A percentile compares a stretch with the other conserved stretches of the same genome.
Conservation (phyloP, 306 rosid species). For the Prunus mira region DNA sequence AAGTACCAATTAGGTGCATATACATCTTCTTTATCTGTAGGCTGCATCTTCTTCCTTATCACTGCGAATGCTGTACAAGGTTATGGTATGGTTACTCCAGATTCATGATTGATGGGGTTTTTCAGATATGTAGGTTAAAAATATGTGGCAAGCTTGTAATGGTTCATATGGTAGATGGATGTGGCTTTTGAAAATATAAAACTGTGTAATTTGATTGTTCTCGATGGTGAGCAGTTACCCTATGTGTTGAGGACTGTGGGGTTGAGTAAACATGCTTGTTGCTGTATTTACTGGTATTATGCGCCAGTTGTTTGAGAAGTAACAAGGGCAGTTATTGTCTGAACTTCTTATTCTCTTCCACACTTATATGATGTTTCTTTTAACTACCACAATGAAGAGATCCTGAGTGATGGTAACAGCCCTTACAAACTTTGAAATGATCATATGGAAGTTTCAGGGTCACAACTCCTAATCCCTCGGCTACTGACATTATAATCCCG, state of each 20-base stretch:
- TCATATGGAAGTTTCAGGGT: slow-evolving; percentile 42
- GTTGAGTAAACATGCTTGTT: slow-evolving; percentile 25
- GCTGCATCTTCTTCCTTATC: slow-evolving; percentile 24
- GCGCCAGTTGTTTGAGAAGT: slow-evolving; percentile 33
- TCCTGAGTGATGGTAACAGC: slow-evolving; percentile 45
- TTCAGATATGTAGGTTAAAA: slow-evolving; percentile 18
- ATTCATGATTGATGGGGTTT: slow-evolving; percentile 14
- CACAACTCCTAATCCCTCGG: slow-evolving; percentile 33
- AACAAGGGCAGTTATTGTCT: slow-evolving; percentile 36
- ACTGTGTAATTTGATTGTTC: slow-evolving; percentile 15
- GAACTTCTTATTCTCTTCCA: slow-evolving; percentile 33
- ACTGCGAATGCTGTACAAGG: slow-evolving; percentile 9
- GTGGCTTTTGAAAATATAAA: slow-evolving; percentile 26
- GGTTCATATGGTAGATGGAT: slow-evolving; percentile 23
- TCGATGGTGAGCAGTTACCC: slow-evolving; percentile 1
- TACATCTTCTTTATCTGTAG: slow-evolving; percentile 27
- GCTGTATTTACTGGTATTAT: slow-evolving; percentile 22
- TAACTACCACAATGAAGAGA: slow-evolving; percentile 37
- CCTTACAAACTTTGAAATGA: slow-evolving; percentile 43
- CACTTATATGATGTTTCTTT: slow-evolving; percentile 24
- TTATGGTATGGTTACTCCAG: slow-evolving; percentile 29
- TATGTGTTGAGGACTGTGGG: slow-evolving; percentile 15
- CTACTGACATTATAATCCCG: slow-evolving; percentile 37
- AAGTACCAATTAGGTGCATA: slow-evolving; percentile 5
- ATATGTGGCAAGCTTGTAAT: slow-evolving; percentile 15